Evolutionary conservation across 495 filamentous ascomycete species (phyloP).

Genomic region (Podospora pseudoanserina): DNA sequence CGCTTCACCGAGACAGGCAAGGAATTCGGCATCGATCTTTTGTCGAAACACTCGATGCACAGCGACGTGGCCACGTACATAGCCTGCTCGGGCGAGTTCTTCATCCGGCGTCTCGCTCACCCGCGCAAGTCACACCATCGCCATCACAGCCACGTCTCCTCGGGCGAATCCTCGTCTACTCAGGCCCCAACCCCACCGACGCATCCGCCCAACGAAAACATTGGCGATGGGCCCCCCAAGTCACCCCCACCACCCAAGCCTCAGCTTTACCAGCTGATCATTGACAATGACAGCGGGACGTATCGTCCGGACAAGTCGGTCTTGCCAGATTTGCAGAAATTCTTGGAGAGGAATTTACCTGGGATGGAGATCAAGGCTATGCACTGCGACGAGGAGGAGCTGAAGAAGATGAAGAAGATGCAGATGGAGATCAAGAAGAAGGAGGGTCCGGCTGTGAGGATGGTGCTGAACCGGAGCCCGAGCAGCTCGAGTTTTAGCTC

Average conservation of each 20-base stretch:
- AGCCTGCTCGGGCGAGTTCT: constrained; percentile 90
- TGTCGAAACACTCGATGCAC: constrained; percentile 95
- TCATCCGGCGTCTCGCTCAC: constrained; percentile 61
- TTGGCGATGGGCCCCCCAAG: constrained; percentile 37
- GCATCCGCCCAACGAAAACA: constrained; percentile 21
- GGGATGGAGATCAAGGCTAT: constrained; percentile 68
- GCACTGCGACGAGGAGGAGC: constrained; percentile 65
- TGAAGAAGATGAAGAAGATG: constrained; percentile 52
- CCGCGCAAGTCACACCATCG: constrained; percentile 2
- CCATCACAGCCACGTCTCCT: constrained; percentile 17
- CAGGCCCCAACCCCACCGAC: constrained; percentile 23
- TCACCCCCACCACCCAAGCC: constrained; percentile 54
- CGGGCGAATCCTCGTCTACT: constrained; percentile 9
- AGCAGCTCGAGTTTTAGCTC: constrained; percentile 59
- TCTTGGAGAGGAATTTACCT: constrained; percentile 66
- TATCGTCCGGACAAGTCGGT: constrained; percentile 78
- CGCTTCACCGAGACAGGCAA: constrained; percentile 93
- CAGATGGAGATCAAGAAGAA: constrained; percentile 54
- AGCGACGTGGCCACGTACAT: constrained; percentile 86
- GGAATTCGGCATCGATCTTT: constrained; percentile 86
- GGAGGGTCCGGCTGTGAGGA: constrained; percentile 58
- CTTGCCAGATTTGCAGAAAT: constrained; percentile 64
- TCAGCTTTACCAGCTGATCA: constrained; percentile 74
- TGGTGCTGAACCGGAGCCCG: constrained; percentile 60
- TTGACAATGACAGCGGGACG: constrained; percentile 93